These are phyloP conservation scores for Yarrowia bubula DNA, from an alignment of 805 yeast genomes.

Conservation along the genomic window DNA sequence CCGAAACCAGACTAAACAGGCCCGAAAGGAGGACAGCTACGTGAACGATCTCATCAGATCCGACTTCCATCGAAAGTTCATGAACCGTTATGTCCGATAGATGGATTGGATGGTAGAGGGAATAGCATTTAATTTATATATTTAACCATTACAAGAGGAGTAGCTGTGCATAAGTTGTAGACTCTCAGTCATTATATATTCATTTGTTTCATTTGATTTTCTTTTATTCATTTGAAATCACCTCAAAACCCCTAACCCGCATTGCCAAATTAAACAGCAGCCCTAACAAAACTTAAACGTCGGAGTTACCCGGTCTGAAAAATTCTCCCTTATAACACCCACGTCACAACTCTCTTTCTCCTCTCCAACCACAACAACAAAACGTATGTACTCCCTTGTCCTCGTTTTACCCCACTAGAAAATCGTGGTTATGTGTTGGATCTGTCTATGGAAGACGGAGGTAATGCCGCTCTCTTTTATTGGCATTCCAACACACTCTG, in stretches of 20 bases:
- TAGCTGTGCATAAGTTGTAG: too few species aligned
- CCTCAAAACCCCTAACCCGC: neutral
- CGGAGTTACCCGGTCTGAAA: constrained; percentile 22
- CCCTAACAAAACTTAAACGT: neutral
- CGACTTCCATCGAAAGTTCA: constrained; percentile 41
- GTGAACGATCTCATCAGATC: constrained; percentile 42
- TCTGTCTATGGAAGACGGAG: constrained; percentile 5
- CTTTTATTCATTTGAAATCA: too few species aligned
- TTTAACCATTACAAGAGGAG: neutral
- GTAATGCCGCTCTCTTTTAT: constrained; percentile 17
- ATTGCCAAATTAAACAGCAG: neutral
- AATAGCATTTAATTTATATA: constrained; percentile 3
- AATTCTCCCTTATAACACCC: constrained; percentile 7
- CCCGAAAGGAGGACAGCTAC: constrained; percentile 33
- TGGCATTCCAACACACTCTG: neutral
- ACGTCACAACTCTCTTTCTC: neutral
- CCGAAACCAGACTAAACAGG: constrained; percentile 38
- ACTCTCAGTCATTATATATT: too few species aligned
- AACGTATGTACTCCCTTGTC: constrained; percentile 8
- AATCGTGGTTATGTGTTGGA: constrained; percentile 16
- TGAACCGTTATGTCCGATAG: constrained; percentile 39
- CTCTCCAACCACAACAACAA: neutral
- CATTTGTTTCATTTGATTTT: neutral
- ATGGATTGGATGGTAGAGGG: neutral
- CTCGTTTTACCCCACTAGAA: constrained; percentile 18